These are phyloP conservation scores for Colletotrichum musicola DNA, from an alignment of 2,329 filamentous ascomycete genomes.

Conservation along the genomic window DNA sequence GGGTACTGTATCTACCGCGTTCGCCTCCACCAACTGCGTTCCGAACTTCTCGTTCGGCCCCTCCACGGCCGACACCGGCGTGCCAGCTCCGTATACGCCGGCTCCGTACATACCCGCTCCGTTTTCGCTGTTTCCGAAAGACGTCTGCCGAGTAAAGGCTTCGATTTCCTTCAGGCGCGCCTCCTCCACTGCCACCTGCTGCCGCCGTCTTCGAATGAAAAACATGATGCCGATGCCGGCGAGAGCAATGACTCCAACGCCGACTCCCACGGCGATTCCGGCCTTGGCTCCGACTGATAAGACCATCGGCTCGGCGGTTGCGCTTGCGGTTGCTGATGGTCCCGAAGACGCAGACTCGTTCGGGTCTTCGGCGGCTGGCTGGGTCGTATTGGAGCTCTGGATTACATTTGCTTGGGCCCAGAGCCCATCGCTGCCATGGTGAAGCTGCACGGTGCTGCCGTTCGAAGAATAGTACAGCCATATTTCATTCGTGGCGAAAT, in stretches of 20 bases:
- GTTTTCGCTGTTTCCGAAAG: slow-evolving; percentile 37
- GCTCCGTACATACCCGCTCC: slow-evolving; percentile 26
- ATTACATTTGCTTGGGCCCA: slow-evolving; percentile 48
- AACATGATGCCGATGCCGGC: slow-evolving; percentile 61
- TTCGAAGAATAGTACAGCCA: slow-evolving; percentile 52
- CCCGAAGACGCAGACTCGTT: slow-evolving; percentile 6
- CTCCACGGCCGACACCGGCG: slow-evolving; percentile 14
- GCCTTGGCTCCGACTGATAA: slow-evolving; percentile 66
- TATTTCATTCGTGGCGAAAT: slow-evolving; percentile 42
- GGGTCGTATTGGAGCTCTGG: slow-evolving; percentile 43
- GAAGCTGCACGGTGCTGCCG: slow-evolving; percentile 47
- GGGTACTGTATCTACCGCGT: slow-evolving; percentile 27
- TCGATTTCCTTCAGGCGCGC: slow-evolving; percentile 42
- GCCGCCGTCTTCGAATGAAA: slow-evolving; percentile 56
- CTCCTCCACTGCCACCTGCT: slow-evolving; percentile 43
- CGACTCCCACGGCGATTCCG: slow-evolving; percentile 67
- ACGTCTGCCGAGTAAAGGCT: slow-evolving; percentile 43
- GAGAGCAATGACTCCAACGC: slow-evolving; percentile 56
- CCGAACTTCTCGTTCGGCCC: slow-evolving; percentile 25
- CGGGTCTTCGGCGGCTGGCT: slow-evolving; percentile 24
- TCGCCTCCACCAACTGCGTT: slow-evolving; percentile 39
- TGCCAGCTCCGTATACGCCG: slow-evolving; percentile 37
- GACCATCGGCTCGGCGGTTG: slow-evolving; percentile 45
- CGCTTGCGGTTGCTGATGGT: slow-evolving; percentile 50
- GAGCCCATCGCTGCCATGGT: slow-evolving; percentile 44